These are phyloP conservation scores for Blastobotrys americana DNA, from an alignment of 805 yeast genomes.

Conservation along the genomic window DNA sequence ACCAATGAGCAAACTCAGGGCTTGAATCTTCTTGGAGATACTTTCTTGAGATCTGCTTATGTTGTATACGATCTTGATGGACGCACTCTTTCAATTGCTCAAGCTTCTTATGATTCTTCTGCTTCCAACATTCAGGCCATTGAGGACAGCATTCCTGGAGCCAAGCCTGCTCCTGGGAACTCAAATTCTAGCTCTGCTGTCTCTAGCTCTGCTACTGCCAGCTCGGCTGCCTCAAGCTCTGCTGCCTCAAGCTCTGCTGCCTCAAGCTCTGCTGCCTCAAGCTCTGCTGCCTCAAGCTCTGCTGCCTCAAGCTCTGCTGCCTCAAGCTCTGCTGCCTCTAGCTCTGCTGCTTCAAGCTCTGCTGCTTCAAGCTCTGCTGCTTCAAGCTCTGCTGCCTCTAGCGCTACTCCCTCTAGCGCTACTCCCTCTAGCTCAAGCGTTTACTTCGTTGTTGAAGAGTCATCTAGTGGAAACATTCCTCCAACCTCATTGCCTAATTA, in stretches of 20 bases:
- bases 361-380: not conserved
- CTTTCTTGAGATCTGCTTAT: conserved; percentile 55
- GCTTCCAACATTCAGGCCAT: conserved; percentile 22
- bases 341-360: not conserved
- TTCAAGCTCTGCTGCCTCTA: not conserved
- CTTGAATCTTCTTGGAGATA: conserved; percentile 44
- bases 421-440: not conserved
- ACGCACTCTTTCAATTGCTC: conserved; percentile 48
- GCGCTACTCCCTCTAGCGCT: not conserved
- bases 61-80: conserved; percentile 58
- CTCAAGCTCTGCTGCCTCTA: not conserved
- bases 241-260: not conserved
- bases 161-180: conserved; percentile 20
- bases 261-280: not conserved
- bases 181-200: not conserved
- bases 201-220: not conserved
- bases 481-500: too few species aligned
- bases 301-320: not conserved
- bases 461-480: not conserved
- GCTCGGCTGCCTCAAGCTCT: not conserved
- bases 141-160: conserved; percentile 23
- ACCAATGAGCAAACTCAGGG: conserved; percentile 1
- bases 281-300: not conserved
- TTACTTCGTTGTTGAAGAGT: not conserved
- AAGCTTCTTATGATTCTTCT: conserved; percentile 30